Evolutionary conservation across 2,329 filamentous ascomycete genomes (phyloP).

Genomic region (Aureobasidium pullulans): DNA sequence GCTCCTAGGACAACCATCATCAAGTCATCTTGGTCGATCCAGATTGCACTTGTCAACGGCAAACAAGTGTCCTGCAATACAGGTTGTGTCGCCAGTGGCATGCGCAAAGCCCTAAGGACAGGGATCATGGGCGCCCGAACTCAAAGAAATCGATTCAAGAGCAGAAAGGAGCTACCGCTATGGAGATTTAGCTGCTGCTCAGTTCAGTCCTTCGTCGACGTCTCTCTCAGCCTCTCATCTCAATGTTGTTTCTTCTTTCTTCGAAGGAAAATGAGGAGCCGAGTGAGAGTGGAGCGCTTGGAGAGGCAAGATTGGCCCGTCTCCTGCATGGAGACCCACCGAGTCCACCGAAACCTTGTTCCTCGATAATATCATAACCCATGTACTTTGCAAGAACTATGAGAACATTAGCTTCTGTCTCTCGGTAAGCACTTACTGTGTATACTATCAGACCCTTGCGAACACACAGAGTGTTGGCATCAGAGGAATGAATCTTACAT

Average conservation of each 20-base stretch:
- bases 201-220: too few species aligned
- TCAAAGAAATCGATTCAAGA: neutral
- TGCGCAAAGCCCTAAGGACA: neutral
- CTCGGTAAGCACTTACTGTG: neutral
- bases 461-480: too few species aligned
- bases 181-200: neutral
- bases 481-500: too few species aligned
- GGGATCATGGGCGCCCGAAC: neutral
- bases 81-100: neutral
- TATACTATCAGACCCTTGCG: neutral
- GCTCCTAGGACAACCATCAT: neutral
- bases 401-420: neutral
- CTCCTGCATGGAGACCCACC: conserved; percentile 7
- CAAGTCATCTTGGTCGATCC: neutral
- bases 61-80: neutral
- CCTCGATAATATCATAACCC: neutral
- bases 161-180: neutral
- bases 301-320: neutral
- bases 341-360: neutral
- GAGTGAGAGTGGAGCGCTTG: neutral
- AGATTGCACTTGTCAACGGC: neutral
- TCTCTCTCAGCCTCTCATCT: neutral
- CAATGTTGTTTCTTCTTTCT: neutral
- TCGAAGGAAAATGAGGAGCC: neutral
- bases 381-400: neutral